Conservation (phyloP, 2,329 filamentous ascomycete genomes). For the Neonectria punicea region DNA sequence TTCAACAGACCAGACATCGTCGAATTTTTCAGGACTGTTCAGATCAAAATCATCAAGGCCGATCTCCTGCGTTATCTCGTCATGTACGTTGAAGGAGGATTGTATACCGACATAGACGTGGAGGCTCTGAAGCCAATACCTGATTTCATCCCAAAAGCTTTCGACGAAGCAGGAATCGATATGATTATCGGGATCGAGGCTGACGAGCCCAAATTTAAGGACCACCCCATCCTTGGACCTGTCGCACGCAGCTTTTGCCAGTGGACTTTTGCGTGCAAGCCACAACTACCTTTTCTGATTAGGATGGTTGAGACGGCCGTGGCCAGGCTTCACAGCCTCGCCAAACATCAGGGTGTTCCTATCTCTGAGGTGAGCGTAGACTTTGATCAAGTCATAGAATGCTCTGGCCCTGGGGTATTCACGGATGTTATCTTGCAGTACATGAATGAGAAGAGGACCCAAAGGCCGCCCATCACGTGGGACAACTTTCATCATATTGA, state of each 20-base stretch:
- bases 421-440: slow-evolving; percentile 13
- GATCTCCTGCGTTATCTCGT: slow-evolving; percentile 10
- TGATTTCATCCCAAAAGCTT: slow-evolving; percentile 8
- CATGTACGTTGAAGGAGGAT: slow-evolving; percentile 12
- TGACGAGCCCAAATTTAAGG: slow-evolving; percentile 3
- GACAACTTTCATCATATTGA: slow-evolving; percentile 8
- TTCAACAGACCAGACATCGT: slow-evolving; percentile 13
- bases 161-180: slow-evolving; percentile 7
- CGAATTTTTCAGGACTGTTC: slow-evolving; percentile 2
- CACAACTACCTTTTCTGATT: slow-evolving; percentile 6
- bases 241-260: slow-evolving; percentile 7
- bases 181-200: slow-evolving; percentile 2
- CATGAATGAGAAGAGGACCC: slow-evolving; percentile 9
- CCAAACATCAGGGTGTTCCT: slow-evolving; percentile 1
- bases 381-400: slow-evolving; percentile 11
- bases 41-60: neutral
- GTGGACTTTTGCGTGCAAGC: slow-evolving; percentile 11
- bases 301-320: neutral
- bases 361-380: slow-evolving; percentile 3
- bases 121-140: slow-evolving; percentile 7
- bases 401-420: slow-evolving; percentile 6
- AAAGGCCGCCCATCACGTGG: slow-evolving; percentile 3
- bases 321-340: neutral
- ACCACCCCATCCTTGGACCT: slow-evolving; percentile 7
- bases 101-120: slow-evolving; percentile 14